phyloP scores from a whole-genome alignment of 441 rosid genomes.

The Jatropha multifida region DNA sequence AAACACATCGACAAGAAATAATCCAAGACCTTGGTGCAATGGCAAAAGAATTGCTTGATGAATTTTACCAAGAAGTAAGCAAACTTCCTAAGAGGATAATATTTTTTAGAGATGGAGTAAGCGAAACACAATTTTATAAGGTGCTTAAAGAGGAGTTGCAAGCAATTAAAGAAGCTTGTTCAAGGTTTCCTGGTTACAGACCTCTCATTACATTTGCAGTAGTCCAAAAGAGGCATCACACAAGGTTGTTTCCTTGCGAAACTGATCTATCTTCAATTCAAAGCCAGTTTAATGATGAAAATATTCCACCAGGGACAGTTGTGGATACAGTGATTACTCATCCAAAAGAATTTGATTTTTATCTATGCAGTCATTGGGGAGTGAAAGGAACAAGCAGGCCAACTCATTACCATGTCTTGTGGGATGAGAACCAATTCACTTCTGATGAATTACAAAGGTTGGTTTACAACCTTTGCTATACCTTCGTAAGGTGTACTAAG shows the following conservation, averaged over 20 bases:
- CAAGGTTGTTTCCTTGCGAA: slow-evolving; percentile 68
- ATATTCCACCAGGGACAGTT: slow-evolving; percentile 85
- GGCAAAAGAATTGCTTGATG: slow-evolving; percentile 58
- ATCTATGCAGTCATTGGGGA: slow-evolving; percentile 65
- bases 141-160: slow-evolving; percentile 62
- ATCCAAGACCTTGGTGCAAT: slow-evolving; percentile 62
- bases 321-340: slow-evolving; percentile 78
- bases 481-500: slow-evolving; percentile 69
- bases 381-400: slow-evolving; percentile 87
- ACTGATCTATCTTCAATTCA: slow-evolving; percentile 31
- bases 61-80: slow-evolving; percentile 57
- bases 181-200: slow-evolving; percentile 37
- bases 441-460: slow-evolving; percentile 65
- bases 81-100: slow-evolving; percentile 71
- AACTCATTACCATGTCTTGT: slow-evolving; percentile 74
- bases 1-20: slow-evolving; percentile 63
- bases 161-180: slow-evolving; percentile 58
- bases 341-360: slow-evolving; percentile 79
- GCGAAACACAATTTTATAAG: slow-evolving; percentile 77
- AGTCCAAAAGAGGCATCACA: slow-evolving; percentile 90
- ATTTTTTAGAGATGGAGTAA: slow-evolving; percentile 88
- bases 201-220: slow-evolving; percentile 83
- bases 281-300: slow-evolving; percentile 44
- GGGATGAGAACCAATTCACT: slow-evolving; percentile 64
- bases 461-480: slow-evolving; percentile 67